phyloP scores from a whole-genome alignment of 345 rosid genomes.

The Adansonia digitata region DNA sequence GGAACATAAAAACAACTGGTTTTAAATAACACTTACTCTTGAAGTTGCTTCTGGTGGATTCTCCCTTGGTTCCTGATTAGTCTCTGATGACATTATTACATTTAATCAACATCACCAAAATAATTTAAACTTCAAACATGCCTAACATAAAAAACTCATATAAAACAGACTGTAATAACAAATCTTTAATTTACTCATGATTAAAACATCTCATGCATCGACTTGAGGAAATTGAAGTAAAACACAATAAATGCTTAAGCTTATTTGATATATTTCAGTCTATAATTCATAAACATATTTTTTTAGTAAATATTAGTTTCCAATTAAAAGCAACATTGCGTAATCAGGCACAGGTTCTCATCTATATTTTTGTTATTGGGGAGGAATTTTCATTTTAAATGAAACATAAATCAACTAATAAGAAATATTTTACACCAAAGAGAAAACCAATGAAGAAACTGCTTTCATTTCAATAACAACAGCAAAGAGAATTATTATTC shows the following conservation, averaged over 20 bases:
- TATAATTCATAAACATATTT: neutral
- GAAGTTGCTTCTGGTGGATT: conserved; percentile 20
- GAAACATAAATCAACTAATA: neutral
- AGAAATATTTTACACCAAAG: neutral
- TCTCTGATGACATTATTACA: neutral
- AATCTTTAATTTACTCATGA: neutral
- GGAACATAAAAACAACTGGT: neutral
- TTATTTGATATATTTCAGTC: neutral
- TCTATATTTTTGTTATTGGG: neutral
- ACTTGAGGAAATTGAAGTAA: neutral
- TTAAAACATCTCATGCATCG: neutral
- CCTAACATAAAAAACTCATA: neutral
- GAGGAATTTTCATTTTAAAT: neutral
- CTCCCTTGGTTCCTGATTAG: conserved; percentile 21
- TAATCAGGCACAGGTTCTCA: neutral
- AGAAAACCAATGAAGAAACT: neutral
- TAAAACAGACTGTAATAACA: neutral
- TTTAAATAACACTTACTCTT: conserved; percentile 30
- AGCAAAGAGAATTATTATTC: neutral
- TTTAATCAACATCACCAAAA: neutral
- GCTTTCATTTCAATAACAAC: neutral
- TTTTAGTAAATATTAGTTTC: neutral
- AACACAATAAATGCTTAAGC: neutral
- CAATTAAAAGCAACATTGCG: neutral
- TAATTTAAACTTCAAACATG: neutral